Base-by-base conservation (phyloP, 140 eudicot species). In the Ambrosia hybrid region DNA sequence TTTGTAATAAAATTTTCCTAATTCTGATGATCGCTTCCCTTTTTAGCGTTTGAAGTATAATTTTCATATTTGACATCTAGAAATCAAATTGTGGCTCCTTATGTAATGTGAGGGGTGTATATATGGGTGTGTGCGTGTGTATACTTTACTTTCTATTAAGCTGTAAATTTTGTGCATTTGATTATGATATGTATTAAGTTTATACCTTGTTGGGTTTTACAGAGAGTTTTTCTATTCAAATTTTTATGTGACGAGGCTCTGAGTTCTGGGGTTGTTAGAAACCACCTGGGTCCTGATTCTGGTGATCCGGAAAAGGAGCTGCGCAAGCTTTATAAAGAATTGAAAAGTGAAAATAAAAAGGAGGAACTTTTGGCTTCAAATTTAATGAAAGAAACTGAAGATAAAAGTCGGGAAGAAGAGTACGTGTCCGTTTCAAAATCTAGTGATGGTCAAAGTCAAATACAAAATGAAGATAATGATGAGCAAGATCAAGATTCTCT, bases 191-290 rank as follows among this genome's bases (percentile, higher is more conserved):
- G 38, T 65, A 56, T 71, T 65, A 66, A 43, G 65, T 66, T 48
- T 58, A 34, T 58, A 46, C 49, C 34, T 15, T 49, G 49, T 41
- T 41, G 75, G 57, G n/a, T 73, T 59, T 16, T 84, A 89, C 97
- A 95, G 99, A 83, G 96, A 78, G 72, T 85, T 58, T 86, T 77
- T 77, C 93, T 95, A 57, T 53, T 91, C 75, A 91, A 91, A 73
- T 82, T 83, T 82, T 73, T 95, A 82, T 86, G 93, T 59, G 99
- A 95, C 51, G 99, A 91, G 81, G 85, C 82, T 63, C 79, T 91
- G 51, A 88, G 77, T 73, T 83, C 92, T 5, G 86, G 87, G 56
- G 73, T 82, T 51, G 58, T 95, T 52, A 88, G 84, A 38, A 92
- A 83, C 64, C 88, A 95, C 78, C 84, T 95, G 49, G 80, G 63